phyloP scores from a whole-genome alignment of 345 rosid species.

The Erodium maritimum region DNA sequence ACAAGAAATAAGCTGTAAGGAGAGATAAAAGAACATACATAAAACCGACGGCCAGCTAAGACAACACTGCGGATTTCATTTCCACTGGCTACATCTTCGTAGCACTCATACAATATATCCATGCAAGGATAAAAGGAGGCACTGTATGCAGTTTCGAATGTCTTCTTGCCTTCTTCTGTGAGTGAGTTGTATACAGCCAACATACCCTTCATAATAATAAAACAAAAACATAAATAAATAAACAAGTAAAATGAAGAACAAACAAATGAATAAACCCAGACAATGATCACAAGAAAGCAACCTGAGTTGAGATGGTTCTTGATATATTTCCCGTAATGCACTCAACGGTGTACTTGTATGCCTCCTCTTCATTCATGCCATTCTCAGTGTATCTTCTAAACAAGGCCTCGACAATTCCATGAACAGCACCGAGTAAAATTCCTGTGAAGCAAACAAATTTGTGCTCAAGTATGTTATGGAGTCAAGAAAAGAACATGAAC shows the following conservation, averaged over 20 bases:
- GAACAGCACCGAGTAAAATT: slow-evolving; percentile 81
- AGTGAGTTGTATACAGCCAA: slow-evolving; percentile 75
- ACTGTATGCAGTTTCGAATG: slow-evolving; percentile 66
- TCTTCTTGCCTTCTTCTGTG: slow-evolving; percentile 63
- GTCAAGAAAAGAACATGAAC: not conserved
- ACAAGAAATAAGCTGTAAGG: too few species aligned
- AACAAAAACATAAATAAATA: not conserved
- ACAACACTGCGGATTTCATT: slow-evolving; percentile 85
- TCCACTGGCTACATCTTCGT: slow-evolving; percentile 78
- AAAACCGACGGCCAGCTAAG: slow-evolving; percentile 84
- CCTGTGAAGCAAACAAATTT: slow-evolving; percentile 25
- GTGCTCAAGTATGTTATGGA: not conserved
- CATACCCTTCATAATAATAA: slow-evolving; percentile 44
- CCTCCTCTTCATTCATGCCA: slow-evolving; percentile 65
- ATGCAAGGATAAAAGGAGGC: slow-evolving; percentile 75
- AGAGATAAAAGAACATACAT: slow-evolving; percentile 25
- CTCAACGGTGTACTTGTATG: slow-evolving; percentile 88
- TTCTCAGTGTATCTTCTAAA: slow-evolving; percentile 72
- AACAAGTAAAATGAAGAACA: not conserved
- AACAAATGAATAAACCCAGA: too few species aligned
- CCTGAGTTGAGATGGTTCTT: slow-evolving; percentile 74
- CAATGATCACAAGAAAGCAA: slow-evolving; percentile 4
- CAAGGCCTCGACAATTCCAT: slow-evolving; percentile 72
- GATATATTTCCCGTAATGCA: slow-evolving; percentile 76
- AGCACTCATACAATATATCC: slow-evolving; percentile 83